Percentiles rank a stretch among this genome's conserved stretches.
phyloP scores from a whole-genome alignment of 306 rosid genomes.

The Acacia confusa region DNA sequence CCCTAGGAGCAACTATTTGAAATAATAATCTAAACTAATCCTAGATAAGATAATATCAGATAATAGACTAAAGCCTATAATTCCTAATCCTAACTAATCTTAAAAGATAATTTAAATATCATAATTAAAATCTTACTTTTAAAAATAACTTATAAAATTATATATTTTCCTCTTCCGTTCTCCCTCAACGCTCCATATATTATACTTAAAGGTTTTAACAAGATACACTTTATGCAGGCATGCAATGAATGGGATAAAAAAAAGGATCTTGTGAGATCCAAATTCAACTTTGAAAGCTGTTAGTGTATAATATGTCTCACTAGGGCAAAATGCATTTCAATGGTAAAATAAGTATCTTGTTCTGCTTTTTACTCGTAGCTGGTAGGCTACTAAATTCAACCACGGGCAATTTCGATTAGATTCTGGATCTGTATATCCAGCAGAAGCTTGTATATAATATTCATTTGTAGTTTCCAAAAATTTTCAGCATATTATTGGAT shows the following conservation, averaged over 20 bases:
- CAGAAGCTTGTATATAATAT: conserved; percentile 11
- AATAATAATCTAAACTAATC: no score
- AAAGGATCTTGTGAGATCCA: conserved; percentile 13
- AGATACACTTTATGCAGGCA: not conserved
- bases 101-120: not conserved
- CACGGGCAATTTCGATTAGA: conserved; percentile 1
- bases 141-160: not conserved
- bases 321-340: conserved; percentile 9
- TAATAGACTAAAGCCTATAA: not conserved
- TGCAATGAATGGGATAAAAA: not conserved
- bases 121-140: not conserved
- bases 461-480: conserved; percentile 24
- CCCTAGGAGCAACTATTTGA: not conserved
- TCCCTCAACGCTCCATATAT: not conserved
- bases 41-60: not conserved
- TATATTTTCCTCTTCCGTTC: not conserved
- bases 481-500: conserved; percentile 5
- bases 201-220: not conserved
- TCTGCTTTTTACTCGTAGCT: not conserved
- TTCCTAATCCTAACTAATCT: not conserved
- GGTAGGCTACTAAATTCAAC: conserved; percentile 2
- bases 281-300: conserved; percentile 4
- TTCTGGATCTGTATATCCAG: not conserved
- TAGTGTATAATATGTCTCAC: not conserved
- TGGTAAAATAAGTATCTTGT: not conserved